Conservation (phyloP, 2,329 filamentous ascomycete genomes). For the Alternaria viburni region DNA sequence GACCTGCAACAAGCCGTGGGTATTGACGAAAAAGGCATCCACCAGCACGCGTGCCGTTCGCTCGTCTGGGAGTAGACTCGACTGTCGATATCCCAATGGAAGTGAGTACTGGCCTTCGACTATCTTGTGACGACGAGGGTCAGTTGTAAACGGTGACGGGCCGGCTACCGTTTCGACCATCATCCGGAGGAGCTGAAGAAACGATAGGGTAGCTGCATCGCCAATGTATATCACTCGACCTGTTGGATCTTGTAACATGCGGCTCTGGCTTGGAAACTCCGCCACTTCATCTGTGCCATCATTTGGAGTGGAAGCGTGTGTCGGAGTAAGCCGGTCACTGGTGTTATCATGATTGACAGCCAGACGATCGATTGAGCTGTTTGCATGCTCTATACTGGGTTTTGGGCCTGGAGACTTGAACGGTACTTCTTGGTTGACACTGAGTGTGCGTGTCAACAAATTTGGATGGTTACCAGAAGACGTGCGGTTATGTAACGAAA, state of each 20-base stretch:
- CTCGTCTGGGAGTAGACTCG: slow-evolving; percentile 62
- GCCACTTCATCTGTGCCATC: slow-evolving; percentile 63
- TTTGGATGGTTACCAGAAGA: slow-evolving; percentile 22
- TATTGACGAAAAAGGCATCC: slow-evolving; percentile 68
- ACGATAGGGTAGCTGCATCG: slow-evolving; percentile 68
- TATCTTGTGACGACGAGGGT: slow-evolving; percentile 63
- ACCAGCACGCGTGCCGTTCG: slow-evolving; percentile 62
- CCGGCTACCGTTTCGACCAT: slow-evolving; percentile 64
- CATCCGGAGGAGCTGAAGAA: slow-evolving; percentile 65
- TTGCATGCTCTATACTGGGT: slow-evolving; percentile 32
- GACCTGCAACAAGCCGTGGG: slow-evolving; percentile 66
- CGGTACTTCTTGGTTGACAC: slow-evolving; percentile 28
- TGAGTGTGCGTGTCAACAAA: slow-evolving; percentile 3
- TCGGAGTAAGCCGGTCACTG: slow-evolving; percentile 31
- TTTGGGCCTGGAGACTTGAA: slow-evolving; percentile 26
- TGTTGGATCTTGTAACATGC: slow-evolving; percentile 66
- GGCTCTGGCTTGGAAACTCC: slow-evolving; percentile 60
- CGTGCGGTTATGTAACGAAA: slow-evolving; percentile 18
- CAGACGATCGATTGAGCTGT: slow-evolving; percentile 33
- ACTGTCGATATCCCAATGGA: slow-evolving; percentile 54
- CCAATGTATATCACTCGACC: slow-evolving; percentile 66
- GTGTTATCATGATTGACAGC: slow-evolving; percentile 26
- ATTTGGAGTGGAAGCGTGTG: slow-evolving; percentile 41
- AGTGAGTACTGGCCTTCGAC: slow-evolving; percentile 61
- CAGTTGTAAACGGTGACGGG: slow-evolving; percentile 63